phyloP scores from a whole-genome alignment of 2,329 filamentous ascomycete species.

The Claviceps pusilla region DNA sequence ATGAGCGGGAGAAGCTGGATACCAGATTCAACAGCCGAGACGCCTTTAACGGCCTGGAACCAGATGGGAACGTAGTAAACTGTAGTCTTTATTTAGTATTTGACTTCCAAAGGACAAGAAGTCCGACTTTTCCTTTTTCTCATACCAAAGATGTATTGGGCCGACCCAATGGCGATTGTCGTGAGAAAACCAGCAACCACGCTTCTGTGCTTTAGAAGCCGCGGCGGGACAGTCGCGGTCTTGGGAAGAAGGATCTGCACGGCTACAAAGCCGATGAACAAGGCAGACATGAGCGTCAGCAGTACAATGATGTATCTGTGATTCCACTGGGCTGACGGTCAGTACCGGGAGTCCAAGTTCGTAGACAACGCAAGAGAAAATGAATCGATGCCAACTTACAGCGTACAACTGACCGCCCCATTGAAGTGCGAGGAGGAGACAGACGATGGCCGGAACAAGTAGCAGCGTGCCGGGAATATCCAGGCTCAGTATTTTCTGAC shows the following conservation, averaged over 20 bases:
- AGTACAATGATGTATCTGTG: slow-evolving; percentile 10
- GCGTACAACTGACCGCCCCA: slow-evolving; percentile 25
- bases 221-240: slow-evolving; percentile 24
- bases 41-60: slow-evolving; percentile 39
- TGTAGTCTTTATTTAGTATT: neutral
- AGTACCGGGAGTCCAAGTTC: slow-evolving; percentile 6
- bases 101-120: neutral
- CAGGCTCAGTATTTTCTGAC: neutral
- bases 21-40: slow-evolving; percentile 38
- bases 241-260: slow-evolving; percentile 20
- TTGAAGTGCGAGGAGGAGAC: slow-evolving; percentile 31
- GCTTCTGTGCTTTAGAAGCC: slow-evolving; percentile 24
- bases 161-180: neutral
- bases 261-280: slow-evolving; percentile 25
- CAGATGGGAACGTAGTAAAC: neutral
- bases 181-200: slow-evolving; percentile 20
- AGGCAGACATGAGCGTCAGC: slow-evolving; percentile 23
- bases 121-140: slow-evolving; percentile 5
- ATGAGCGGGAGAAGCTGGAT: slow-evolving; percentile 43
- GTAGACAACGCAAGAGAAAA: too few relatives aligned
- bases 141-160: slow-evolving; percentile 9
- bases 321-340: neutral
- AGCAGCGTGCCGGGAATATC: neutral
- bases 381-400: slow-evolving; percentile 4
- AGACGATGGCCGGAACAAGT: slow-evolving; percentile 12